These are phyloP conservation scores for Cryphonectria carpinicola DNA, from an alignment of 2,329 filamentous ascomycete genomes.

Conservation along the genomic window DNA sequence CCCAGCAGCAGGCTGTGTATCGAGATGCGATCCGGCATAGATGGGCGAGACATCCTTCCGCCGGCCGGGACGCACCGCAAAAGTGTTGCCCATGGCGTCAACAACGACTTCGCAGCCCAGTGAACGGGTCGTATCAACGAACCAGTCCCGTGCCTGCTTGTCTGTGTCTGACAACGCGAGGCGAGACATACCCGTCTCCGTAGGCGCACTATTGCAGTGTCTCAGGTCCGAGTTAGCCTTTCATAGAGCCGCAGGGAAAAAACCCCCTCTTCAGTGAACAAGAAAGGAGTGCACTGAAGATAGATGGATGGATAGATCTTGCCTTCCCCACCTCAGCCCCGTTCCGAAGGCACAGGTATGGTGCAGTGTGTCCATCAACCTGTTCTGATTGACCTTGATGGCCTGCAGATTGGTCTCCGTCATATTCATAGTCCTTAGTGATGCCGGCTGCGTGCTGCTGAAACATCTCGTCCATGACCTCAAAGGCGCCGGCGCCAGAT, in stretches of 20 bases:
- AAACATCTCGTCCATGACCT: slow-evolving; percentile 15
- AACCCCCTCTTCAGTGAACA: not conserved
- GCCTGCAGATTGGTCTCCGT: slow-evolving; percentile 21
- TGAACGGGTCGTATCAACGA: slow-evolving; percentile 62
- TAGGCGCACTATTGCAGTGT: slow-evolving; percentile 46
- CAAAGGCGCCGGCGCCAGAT: no score
- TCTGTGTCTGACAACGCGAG: slow-evolving; percentile 73
- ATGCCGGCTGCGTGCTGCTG: slow-evolving; percentile 7
- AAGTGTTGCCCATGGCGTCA: slow-evolving; percentile 82
- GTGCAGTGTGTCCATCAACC: slow-evolving; percentile 67
- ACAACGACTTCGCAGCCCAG: slow-evolving; percentile 70
- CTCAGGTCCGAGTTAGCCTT: slow-evolving; percentile 26
- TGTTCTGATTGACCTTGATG: slow-evolving; percentile 60
- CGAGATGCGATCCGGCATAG: slow-evolving; percentile 71
- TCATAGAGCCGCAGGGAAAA: not conserved
- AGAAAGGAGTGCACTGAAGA: not conserved
- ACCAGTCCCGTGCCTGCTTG: slow-evolving; percentile 75
- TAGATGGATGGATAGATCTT: slow-evolving; percentile 37
- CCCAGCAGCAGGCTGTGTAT: slow-evolving; percentile 67
- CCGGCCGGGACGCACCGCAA: slow-evolving; percentile 70
- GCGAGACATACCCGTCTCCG: slow-evolving; percentile 77
- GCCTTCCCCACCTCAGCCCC: slow-evolving; percentile 70
- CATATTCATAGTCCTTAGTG: slow-evolving; percentile 23
- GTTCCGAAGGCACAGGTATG: slow-evolving; percentile 68
- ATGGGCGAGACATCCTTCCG: slow-evolving; percentile 62